A percentile compares a stretch with the other conserved stretches of the same genome.
These are phyloP conservation scores for Cytospora piceae DNA, from an alignment of 2,329 filamentous ascomycete species.

Conservation along the genomic window DNA sequence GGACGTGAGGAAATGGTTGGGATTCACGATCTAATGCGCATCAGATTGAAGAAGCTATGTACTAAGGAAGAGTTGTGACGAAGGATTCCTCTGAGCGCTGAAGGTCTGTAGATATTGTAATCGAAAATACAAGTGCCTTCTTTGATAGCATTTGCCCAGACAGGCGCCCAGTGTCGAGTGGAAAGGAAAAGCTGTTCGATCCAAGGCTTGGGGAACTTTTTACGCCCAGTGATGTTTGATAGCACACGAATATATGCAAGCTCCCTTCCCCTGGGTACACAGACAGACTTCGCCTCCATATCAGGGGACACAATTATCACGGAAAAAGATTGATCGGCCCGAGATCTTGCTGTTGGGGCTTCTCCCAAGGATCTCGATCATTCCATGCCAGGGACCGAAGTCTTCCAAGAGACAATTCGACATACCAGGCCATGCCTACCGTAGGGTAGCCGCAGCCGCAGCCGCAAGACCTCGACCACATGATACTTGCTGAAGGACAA, in stretches of 20 bases:
- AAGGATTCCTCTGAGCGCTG: neutral
- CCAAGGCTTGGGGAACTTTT: neutral
- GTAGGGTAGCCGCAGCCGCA: neutral
- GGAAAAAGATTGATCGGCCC: neutral
- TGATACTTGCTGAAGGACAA: neutral
- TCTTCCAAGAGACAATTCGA: neutral
- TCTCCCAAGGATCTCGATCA: neutral
- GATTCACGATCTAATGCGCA: neutral
- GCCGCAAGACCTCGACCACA: neutral
- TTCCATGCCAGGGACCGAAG: neutral
- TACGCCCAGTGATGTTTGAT: slow-evolving; percentile 20
- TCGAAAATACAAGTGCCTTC: neutral
- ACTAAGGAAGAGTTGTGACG: neutral
- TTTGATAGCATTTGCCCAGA: neutral
- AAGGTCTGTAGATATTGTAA: neutral
- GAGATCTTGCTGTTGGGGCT: neutral
- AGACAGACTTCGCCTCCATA: slow-evolving; percentile 3
- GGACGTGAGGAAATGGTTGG: neutral
- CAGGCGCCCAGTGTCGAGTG: neutral
- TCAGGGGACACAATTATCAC: slow-evolving; percentile 6
- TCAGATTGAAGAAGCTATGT: neutral
- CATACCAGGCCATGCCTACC: neutral
- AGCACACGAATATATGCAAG: slow-evolving; percentile 19
- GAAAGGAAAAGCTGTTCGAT: neutral
- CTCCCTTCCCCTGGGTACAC: slow-evolving; percentile 10